Evolutionary conservation across 306 rosid genomes (phyloP).

Genomic region (Urtica urens): DNA sequence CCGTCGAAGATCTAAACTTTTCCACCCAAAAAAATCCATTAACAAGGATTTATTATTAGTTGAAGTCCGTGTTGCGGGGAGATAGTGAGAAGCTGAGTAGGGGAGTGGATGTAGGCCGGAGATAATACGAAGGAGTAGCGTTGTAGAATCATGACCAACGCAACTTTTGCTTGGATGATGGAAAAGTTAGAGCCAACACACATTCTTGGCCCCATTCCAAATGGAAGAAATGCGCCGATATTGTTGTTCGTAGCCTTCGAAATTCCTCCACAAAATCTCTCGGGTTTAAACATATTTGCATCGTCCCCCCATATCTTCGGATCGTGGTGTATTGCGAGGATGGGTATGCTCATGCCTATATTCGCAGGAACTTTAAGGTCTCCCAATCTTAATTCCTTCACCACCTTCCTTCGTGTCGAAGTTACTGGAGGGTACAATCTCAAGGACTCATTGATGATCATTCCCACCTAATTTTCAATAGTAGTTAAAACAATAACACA

Average conservation of each 20-base stretch:
- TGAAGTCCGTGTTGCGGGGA: slow-evolving; percentile 17
- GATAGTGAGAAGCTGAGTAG: neutral
- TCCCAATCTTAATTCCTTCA: slow-evolving; percentile 4
- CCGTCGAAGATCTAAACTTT: too few relatives aligned
- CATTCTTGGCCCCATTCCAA: slow-evolving; percentile 16
- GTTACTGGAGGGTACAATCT: slow-evolving; percentile 12
- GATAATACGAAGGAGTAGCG: slow-evolving; percentile 16
- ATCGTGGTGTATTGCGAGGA: slow-evolving; percentile 12
- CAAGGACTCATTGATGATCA: slow-evolving; percentile 20
- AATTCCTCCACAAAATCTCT: slow-evolving; percentile 17
- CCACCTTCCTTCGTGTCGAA: neutral
- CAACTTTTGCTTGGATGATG: slow-evolving; percentile 19
- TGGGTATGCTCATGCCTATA: neutral
- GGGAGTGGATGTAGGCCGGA: slow-evolving; percentile 12
- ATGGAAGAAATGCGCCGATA: slow-evolving; percentile 6
- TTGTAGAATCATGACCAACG: slow-evolving; percentile 20
- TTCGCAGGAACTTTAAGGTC: slow-evolving; percentile 8
- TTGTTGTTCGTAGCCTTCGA: slow-evolving; percentile 14
- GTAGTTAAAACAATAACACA: neutral
- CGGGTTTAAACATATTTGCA: slow-evolving; percentile 15
- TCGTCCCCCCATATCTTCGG: slow-evolving; percentile 23
- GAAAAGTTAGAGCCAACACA: slow-evolving; percentile 19
- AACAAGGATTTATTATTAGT: too few relatives aligned
- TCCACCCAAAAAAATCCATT: too few relatives aligned
- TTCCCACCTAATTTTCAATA: slow-evolving; percentile 6